These are phyloP conservation scores for Colletotrichum sp. DNA, from an alignment of 2,329 filamentous ascomycete species.

Conservation along the genomic window DNA sequence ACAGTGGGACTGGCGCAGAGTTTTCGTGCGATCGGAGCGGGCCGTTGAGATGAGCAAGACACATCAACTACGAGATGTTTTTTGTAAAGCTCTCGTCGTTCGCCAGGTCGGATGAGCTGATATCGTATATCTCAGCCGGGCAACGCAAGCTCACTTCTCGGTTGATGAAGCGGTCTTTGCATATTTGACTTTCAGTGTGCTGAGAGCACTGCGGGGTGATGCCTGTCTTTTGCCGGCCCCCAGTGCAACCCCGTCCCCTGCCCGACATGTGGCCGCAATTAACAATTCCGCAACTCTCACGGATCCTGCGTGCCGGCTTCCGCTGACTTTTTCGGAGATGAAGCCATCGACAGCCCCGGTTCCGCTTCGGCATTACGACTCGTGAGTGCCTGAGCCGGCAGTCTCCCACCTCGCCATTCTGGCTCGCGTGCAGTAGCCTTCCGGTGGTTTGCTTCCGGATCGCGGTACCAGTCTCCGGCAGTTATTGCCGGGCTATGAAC, in stretches of 20 bases:
- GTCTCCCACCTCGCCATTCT: not conserved
- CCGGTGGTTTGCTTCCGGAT: not conserved
- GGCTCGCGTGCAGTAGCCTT: not conserved
- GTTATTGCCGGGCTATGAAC: not conserved
- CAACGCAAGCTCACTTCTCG: not conserved
- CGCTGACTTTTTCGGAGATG: not conserved
- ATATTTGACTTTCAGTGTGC: not conserved
- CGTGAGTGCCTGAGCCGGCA: not conserved
- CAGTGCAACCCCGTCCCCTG: not conserved
- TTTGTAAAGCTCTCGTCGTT: not conserved
- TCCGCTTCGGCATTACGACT: not conserved
- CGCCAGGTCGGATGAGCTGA: not conserved
- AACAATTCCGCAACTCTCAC: not conserved
- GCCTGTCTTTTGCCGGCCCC: not conserved
- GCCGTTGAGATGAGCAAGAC: constrained; percentile 2
- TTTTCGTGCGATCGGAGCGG: constrained; percentile 8
- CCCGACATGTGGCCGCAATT: not conserved
- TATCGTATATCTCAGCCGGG: not conserved
- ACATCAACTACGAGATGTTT: constrained; percentile 3
- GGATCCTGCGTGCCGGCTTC: not conserved
- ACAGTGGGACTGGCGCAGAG: constrained; percentile 10
- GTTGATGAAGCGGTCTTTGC: not conserved
- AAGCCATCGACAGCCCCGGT: not conserved
- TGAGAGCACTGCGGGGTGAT: not conserved
- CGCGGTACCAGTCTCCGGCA: not conserved